A percentile compares a stretch with the other conserved stretches of the same genome.
Evolutionary conservation across 1,139 yeast genomes (phyloP).

Genomic region (Kurtzmaniella natalensis): DNA sequence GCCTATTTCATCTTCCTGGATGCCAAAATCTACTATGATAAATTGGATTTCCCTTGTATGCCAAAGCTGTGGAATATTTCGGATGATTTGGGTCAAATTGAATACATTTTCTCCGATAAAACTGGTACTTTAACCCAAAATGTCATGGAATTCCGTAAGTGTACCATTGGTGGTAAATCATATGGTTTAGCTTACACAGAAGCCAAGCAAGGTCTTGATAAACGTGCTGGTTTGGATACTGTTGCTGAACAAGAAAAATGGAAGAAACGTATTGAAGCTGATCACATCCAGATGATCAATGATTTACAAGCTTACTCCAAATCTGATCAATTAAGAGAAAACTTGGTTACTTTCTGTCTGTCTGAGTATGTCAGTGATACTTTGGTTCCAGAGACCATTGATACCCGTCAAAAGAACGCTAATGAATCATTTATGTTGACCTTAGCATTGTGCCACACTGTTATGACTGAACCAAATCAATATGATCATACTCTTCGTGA

Average conservation of each 20-base stretch:
- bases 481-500: conserved; percentile 50
- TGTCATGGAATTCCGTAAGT: conserved; percentile 57
- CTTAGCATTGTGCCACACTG: conserved; percentile 88
- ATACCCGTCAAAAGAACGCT: conserved; percentile 53
- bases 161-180: conserved; percentile 50
- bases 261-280: conserved; percentile 56
- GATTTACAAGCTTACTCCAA: conserved; percentile 42
- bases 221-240: conserved; percentile 61
- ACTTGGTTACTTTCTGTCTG: conserved; percentile 74
- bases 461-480: conserved; percentile 59
- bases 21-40: conserved; percentile 46
- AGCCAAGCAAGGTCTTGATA: conserved; percentile 55
- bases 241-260: conserved; percentile 64
- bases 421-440: conserved; percentile 81
- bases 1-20: conserved; percentile 55
- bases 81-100: conserved; percentile 64
- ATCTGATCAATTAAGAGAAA: conserved; percentile 60
- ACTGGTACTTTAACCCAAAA: conserved; percentile 61
- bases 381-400: conserved; percentile 27
- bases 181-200: conserved; percentile 63
- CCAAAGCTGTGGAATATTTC: conserved; percentile 62
- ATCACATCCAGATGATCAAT: conserved; percentile 62
- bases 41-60: conserved; percentile 53
- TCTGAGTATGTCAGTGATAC: conserved; percentile 48
- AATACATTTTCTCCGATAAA: conserved; percentile 57